Evolutionary conservation across 306 rosid genomes (phyloP), one percentile per base, ranked within the genome.

Genomic region (Castanopsis chinensis): DNA sequence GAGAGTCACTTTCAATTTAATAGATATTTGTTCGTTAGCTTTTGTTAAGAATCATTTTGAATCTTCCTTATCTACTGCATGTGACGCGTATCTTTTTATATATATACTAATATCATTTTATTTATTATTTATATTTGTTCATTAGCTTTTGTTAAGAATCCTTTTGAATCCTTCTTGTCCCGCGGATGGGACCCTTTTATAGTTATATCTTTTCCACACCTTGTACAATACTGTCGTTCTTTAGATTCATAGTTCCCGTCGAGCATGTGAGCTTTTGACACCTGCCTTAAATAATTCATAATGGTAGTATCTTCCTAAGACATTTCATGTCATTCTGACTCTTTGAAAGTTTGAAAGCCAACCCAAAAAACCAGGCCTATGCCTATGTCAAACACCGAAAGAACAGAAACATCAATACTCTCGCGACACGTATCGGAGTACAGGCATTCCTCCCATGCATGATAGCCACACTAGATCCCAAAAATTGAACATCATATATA

Each of bases 271-370:
- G 79, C 63, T 57, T 1, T 2, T 4, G 86, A 84, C 89, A 85
- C 53, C 35, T 88, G 77, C 70, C 84, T 86, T 82, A 20, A 28
- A 74, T 79, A 71, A 80, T 74, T 78, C 83, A 83, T 33, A 52
- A 52, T 37, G 18, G 19, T 3, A 20, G 15, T 65, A 86, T 88
- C 84, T 72, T 51, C 9, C 15, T 1, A 51, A 78, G 87, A 90
- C 86, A 65, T 63, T 49, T 49, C 45, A 3, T 84, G 86, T 87
- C 86, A 81, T 52, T 1, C 63, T 75, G 37, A 63, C 69, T 25
- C 11, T 35, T 60, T 35, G n/a, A 4, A 27, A 15, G 10, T 35
- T 60, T 35, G n/a, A 4, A 27, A 15, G 10, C 41, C 41, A 2
- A 28, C 2, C 1, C 35, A 28, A 1, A 5, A 28, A 1, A 5